Conservation (phyloP, 306 rosid species). For the Acacia confusa region DNA sequence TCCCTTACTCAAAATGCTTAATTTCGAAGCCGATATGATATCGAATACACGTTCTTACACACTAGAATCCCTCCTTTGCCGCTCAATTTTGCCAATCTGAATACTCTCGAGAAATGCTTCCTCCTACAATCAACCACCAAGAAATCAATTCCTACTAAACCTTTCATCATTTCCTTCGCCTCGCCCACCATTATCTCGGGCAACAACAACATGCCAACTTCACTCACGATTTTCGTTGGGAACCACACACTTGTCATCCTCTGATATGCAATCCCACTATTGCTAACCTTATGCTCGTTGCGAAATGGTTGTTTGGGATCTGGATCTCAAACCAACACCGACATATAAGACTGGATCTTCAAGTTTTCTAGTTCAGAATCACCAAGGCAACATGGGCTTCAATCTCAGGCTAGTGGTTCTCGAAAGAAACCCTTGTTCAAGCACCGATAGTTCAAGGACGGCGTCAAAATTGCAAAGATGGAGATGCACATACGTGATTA, state of each 20-base stretch:
- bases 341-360: too few relatives aligned
- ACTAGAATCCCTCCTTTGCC: conserved; percentile 67
- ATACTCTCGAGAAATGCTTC: conserved; percentile 38
- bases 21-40: conserved; percentile 36
- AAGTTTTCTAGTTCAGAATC: too few relatives aligned
- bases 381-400: too few relatives aligned
- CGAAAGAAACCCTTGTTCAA: too few relatives aligned
- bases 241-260: conserved; percentile 74
- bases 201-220: conserved; percentile 29
- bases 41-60: conserved; percentile 60
- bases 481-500: too few relatives aligned
- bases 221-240: conserved; percentile 55
- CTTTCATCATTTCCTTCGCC: conserved; percentile 61
- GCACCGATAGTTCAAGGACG: too few relatives aligned
- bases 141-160: conserved; percentile 61
- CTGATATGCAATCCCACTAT: conserved; percentile 68
- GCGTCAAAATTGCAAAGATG: too few relatives aligned
- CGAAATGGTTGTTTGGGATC: too few relatives aligned
- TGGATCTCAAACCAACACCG: too few relatives aligned
- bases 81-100: conserved; percentile 61
- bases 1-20: too few relatives aligned
- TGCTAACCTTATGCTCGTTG: conserved; percentile 69
- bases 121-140: conserved; percentile 70
- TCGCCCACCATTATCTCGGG: conserved; percentile 68
- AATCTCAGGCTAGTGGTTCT: too few relatives aligned